These are phyloP conservation scores for Mycena galericulata DNA, from an alignment of 768 basidiomycete genomes.

Conservation along the genomic window DNA sequence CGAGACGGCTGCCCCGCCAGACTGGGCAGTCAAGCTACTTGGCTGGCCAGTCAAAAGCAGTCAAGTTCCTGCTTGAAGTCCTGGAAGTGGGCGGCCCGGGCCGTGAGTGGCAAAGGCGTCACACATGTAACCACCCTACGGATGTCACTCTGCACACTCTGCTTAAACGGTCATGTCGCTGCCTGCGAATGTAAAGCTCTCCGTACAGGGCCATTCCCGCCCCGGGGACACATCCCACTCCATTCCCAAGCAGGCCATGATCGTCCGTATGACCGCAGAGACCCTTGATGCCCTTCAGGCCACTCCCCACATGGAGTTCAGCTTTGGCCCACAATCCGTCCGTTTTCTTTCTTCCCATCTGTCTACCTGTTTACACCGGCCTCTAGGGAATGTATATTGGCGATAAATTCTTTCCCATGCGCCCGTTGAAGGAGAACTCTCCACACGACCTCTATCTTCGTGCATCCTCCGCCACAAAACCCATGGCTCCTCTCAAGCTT, in stretches of 20 bases:
- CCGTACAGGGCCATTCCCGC: conserved; percentile 68
- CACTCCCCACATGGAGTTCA: conserved; percentile 64
- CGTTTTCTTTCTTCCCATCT: conserved; percentile 37
- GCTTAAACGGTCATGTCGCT: conserved; percentile 66
- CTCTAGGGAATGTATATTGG: conserved; percentile 75
- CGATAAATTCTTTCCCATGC: conserved; percentile 72
- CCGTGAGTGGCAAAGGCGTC: no score
- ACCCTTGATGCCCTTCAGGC: conserved; percentile 76
- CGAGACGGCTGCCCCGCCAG: no score
- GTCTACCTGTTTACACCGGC: neutral
- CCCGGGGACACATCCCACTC: conserved; percentile 68
- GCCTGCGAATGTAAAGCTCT: conserved; percentile 63
- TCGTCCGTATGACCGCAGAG: conserved; percentile 80
- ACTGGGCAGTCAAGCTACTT: no score
- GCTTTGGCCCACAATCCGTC: conserved; percentile 73
- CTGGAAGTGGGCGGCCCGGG: no score
- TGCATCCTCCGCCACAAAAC: conserved; percentile 66
- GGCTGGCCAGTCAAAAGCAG: no score
- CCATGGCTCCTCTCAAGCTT: conserved; percentile 75
- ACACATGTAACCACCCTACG: no score
- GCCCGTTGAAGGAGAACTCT: conserved; percentile 61
- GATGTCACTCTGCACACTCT: no score
- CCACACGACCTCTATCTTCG: conserved; percentile 83
- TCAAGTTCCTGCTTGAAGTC: no score
- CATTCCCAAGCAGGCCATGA: conserved; percentile 78